Base-by-base conservation (phyloP, 371 early-diverging fungal species). In the Furculomyces boomerangus region DNA sequence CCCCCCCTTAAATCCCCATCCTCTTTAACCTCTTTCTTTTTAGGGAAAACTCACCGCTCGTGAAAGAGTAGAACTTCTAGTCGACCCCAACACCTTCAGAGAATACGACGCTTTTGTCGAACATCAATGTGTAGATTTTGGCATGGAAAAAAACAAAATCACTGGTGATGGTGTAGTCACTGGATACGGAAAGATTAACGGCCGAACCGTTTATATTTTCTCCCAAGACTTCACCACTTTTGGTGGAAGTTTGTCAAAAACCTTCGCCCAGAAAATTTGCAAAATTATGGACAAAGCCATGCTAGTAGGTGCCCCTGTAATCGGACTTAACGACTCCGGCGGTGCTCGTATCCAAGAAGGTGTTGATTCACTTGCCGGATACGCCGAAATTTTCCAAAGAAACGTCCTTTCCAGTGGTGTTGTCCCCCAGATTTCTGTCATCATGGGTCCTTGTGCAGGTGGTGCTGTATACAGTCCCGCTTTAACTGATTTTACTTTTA, bases 321-420 rank as follows among this genome's bases (percentile, higher is more conserved):
- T 96, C 53, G 96, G 94, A 1, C 63, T 96, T 31, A 90, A 96
- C 61, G 96, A 96, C 70, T 92, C 93, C 53, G 96, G 96, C 49
- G 96, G 96, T 63, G 96, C 96, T 30, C 79, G 96, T 60, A 96
- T 96, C 57, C 94, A 96, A 66, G 96, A 96, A 67, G 96, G 96
- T 57, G 94, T 96, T 3, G 93, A 90, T 63, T 91, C 93, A 18
- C 69, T 96, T 43, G 93, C 87, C 18, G 96, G 96, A 2, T 93
- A 93, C 70, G 92, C 92, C 25, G 93, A 93, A 59, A 93, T 96
- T 57, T 95, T 96, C 73, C 86, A 87, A 72, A 79, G 81, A 57
- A 95, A 95, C 66, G 93, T 91, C 30, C 55, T 83, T 60, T 89
- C 91, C 1, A 90, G 90, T 1, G 96, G 96, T 18, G 94, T 93